Evolutionary conservation across 2,329 filamentous ascomycete species (phyloP).

Genomic region (Aspergillus latus): DNA sequence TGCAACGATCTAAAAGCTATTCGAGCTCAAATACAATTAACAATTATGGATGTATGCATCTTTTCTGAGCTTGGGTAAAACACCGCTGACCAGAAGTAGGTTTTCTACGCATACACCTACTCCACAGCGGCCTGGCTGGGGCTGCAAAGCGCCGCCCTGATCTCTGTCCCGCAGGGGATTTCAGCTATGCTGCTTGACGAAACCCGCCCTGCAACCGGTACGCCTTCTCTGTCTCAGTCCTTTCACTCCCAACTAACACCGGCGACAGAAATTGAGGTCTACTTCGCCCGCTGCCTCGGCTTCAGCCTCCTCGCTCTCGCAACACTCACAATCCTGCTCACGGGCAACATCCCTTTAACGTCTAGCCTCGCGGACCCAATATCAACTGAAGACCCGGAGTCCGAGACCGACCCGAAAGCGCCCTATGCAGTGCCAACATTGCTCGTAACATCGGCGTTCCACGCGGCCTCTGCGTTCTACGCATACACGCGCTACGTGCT

Average conservation of each 20-base stretch:
- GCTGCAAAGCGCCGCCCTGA: constrained; percentile 53
- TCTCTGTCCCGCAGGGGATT: constrained; percentile 62
- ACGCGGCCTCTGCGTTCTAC: constrained; percentile 63
- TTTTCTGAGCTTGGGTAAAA: constrained; percentile 13
- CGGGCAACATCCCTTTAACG: constrained; percentile 67
- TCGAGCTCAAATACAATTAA: neutral
- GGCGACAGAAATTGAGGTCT: constrained; percentile 61
- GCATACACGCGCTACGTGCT: constrained; percentile 67
- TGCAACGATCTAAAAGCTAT: neutral
- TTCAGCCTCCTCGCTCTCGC: constrained; percentile 66
- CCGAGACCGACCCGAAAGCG: constrained; percentile 47
- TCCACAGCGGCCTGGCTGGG: constrained; percentile 46
- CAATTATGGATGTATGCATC: constrained; percentile 24
- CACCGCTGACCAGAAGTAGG: constrained; percentile 27
- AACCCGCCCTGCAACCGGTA: constrained; percentile 56
- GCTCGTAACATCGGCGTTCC: constrained; percentile 66
- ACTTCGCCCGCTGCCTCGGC: constrained; percentile 71
- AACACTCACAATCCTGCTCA: constrained; percentile 64
- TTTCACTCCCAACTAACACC: constrained; percentile 7
- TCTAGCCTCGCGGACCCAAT: constrained; percentile 46
- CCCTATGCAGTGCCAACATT: constrained; percentile 67
- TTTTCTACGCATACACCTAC: constrained; percentile 45
- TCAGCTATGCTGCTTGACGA: constrained; percentile 60
- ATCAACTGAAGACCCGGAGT: constrained; percentile 38
- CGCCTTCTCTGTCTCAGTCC: constrained; percentile 18